Evolutionary conservation across 2,329 filamentous ascomycete species (phyloP).

Genomic region (Penicillium palitans): DNA sequence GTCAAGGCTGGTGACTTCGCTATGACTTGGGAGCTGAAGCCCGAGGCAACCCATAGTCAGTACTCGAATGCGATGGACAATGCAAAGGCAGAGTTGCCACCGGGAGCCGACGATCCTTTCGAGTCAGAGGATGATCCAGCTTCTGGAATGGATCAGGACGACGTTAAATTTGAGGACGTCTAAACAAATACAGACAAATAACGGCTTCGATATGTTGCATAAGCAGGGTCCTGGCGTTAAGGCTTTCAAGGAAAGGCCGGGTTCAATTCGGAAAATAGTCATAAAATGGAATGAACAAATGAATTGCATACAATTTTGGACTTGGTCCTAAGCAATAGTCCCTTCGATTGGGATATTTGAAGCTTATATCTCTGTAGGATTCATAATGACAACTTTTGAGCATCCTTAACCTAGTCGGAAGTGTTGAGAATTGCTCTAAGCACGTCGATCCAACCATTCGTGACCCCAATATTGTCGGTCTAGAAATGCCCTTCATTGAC

Average conservation of each 20-base stretch:
- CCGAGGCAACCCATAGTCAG: slow-evolving; percentile 62
- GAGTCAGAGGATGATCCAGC: slow-evolving; percentile 53
- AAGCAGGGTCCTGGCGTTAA: slow-evolving; percentile 21
- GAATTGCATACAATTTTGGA: background rate
- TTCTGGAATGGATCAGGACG: slow-evolving; percentile 60
- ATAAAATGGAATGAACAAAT: slow-evolving; percentile 12
- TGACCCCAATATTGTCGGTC: background rate
- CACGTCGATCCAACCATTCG: background rate
- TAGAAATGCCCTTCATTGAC: background rate
- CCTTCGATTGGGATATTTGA: background rate
- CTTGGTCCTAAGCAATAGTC: background rate
- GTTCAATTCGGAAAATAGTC: background rate
- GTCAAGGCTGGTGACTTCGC: slow-evolving; percentile 82
- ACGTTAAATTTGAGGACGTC: slow-evolving; percentile 79
- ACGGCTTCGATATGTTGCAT: slow-evolving; percentile 25
- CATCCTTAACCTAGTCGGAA: background rate
- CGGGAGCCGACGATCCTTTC: slow-evolving; percentile 46
- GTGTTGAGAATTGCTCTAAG: background rate
- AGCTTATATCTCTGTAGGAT: background rate
- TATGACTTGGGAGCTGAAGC: slow-evolving; percentile 79
- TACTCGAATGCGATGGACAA: slow-evolving; percentile 47
- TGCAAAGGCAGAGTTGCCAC: slow-evolving; percentile 54
- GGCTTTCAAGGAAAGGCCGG: slow-evolving; percentile 17
- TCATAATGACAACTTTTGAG: background rate
- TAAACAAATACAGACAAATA: slow-evolving; percentile 19